A percentile compares a stretch with the other conserved stretches of the same genome.
These are phyloP conservation scores for Capsella rubella DNA, from an alignment of 441 rosid species.

Conservation along the genomic window DNA sequence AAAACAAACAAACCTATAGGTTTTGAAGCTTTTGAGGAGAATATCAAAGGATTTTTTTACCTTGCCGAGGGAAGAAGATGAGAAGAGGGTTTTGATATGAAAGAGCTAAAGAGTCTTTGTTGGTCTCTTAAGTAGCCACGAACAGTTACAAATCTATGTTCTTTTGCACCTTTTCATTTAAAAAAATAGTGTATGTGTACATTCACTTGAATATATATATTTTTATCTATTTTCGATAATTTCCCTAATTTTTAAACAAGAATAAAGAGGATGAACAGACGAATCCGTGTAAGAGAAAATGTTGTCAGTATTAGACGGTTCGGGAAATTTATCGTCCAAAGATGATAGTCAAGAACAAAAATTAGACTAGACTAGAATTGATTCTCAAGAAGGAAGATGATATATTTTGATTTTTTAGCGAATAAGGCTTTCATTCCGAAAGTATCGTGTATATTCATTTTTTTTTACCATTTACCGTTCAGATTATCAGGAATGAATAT, in stretches of 20 bases:
- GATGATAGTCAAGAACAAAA: background rate
- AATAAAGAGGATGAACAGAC: background rate
- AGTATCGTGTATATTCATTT: background rate
- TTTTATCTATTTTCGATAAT: background rate
- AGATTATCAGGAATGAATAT: too few species aligned
- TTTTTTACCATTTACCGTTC: too few species aligned
- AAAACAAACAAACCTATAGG: background rate
- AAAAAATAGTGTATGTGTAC: conserved; percentile 4
- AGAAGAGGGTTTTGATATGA: conserved; percentile 11
- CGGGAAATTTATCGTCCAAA: background rate
- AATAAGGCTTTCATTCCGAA: background rate
- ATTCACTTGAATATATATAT: background rate
- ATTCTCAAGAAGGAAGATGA: background rate
- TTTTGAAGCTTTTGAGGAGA: background rate
- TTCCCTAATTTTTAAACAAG: background rate
- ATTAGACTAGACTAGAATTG: background rate
- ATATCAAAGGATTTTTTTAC: conserved; percentile 9
- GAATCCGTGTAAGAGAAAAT: background rate
- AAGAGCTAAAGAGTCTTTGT: conserved; percentile 13
- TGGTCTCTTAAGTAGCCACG: conserved; percentile 21
- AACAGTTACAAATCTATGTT: conserved; percentile 20
- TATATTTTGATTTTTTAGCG: background rate
- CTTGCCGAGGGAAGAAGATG: conserved; percentile 18
- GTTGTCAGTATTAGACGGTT: background rate
- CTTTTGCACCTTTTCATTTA: conserved; percentile 14